phyloP scores from a whole-genome alignment of 495 filamentous ascomycete genomes.

The Podospora pseudoanserina region DNA sequence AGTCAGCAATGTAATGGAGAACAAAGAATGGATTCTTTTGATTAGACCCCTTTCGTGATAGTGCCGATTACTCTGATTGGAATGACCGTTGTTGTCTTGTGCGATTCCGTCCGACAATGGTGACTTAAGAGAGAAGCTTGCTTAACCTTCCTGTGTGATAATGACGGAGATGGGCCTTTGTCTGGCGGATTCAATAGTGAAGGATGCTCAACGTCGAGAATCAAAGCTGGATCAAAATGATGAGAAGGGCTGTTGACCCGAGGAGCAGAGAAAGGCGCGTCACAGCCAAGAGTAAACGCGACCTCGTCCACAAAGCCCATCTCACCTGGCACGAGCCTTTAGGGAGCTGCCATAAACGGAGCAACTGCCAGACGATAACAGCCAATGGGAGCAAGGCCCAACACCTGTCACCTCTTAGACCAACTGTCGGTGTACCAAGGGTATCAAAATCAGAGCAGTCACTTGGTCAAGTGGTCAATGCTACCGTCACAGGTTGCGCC shows the following conservation, averaged over 20 bases:
- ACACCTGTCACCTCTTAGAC: background rate
- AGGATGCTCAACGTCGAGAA: too few relatives aligned
- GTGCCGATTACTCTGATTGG: too few relatives aligned
- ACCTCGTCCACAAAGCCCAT: background rate
- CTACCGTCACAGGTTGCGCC: background rate
- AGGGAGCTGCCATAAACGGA: background rate
- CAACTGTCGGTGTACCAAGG: background rate
- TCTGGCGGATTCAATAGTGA: too few relatives aligned
- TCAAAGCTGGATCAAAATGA: too few relatives aligned
- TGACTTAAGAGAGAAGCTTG: too few relatives aligned
- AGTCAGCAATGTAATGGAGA: background rate
- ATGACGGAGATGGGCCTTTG: too few relatives aligned
- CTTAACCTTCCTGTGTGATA: too few relatives aligned
- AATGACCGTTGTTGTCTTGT: too few relatives aligned
- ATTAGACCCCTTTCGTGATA: too few relatives aligned
- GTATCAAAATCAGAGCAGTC: background rate
- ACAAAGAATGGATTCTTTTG: background rate
- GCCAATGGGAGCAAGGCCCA: background rate
- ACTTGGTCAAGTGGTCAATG: background rate
- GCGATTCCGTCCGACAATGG: too few relatives aligned
- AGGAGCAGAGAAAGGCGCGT: too few relatives aligned
- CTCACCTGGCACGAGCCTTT: background rate
- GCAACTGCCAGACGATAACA: background rate
- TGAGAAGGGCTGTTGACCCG: too few relatives aligned
- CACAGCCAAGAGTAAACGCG: background rate